Conservation (phyloP, 2,329 filamentous ascomycete species). For the Cladophialophora carrionii region DNA sequence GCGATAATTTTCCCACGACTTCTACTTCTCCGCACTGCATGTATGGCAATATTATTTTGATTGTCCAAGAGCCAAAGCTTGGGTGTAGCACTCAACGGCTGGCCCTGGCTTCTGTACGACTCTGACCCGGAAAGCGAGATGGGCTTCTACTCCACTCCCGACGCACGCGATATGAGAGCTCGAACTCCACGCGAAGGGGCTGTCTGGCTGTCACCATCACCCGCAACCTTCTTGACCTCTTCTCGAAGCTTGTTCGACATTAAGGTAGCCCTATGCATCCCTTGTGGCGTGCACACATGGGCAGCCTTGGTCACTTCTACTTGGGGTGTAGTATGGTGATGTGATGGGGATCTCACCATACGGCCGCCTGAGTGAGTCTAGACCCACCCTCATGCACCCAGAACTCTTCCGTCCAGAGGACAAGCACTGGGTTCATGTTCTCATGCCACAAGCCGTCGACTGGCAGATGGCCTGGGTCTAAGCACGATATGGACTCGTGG, state of each 20-base stretch:
- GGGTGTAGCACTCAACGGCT: not conserved
- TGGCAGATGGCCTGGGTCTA: not conserved
- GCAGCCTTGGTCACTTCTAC: slow-evolving; percentile 3
- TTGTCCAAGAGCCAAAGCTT: not conserved
- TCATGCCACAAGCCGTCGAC: not conserved
- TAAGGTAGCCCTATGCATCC: not conserved
- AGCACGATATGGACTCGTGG: not conserved
- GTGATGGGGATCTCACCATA: not conserved
- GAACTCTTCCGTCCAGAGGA: slow-evolving; percentile 1
- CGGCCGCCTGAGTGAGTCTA: not conserved
- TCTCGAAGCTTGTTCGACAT: not conserved
- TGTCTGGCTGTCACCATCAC: slow-evolving; percentile 7
- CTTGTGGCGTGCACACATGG: not conserved
- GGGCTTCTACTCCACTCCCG: not conserved
- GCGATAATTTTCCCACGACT: not conserved
- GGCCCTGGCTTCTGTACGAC: not conserved
- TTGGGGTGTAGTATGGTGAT: not conserved
- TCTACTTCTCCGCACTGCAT: not conserved
- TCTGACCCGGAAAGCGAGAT: not conserved
- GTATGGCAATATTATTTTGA: not conserved
- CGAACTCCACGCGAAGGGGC: not conserved
- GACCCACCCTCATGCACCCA: slow-evolving; percentile 3
- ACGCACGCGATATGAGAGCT: not conserved
- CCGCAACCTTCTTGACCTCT: slow-evolving; percentile 1
- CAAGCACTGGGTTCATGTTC: slow-evolving; percentile 5